Conservation (phyloP, 179 eudicot genomes). For the Beta corolliflora region DNA sequence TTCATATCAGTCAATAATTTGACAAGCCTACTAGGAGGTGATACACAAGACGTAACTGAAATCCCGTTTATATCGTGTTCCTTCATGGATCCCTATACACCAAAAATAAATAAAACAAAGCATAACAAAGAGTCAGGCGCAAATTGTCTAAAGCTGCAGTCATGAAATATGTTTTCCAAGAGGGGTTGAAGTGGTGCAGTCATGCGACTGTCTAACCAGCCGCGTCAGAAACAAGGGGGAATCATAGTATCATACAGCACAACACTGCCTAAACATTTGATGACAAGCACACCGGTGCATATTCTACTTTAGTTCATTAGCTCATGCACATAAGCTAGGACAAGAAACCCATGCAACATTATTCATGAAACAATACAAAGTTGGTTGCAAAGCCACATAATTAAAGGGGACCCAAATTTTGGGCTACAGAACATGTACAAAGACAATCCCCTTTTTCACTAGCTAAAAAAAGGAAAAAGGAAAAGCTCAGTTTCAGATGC, state of each 20-base stretch:
- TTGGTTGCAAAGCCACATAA: slow-evolving; percentile 27
- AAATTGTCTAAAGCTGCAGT: too few relatives aligned
- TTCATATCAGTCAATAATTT: too few relatives aligned
- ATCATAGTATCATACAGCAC: background rate
- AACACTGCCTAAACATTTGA: slow-evolving; percentile 1
- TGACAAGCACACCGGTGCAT: slow-evolving; percentile 11
- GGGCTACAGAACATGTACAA: slow-evolving; percentile 57
- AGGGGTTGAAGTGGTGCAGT: background rate
- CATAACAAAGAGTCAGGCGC: too few relatives aligned
- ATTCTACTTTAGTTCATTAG: slow-evolving; percentile 10
- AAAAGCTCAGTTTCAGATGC: slow-evolving; percentile 27
- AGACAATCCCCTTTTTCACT: slow-evolving; percentile 36
- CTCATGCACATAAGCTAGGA: slow-evolving; percentile 23
- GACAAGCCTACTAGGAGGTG: too few relatives aligned
- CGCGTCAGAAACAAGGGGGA: background rate
- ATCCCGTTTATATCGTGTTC: too few relatives aligned
- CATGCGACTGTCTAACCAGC: background rate
- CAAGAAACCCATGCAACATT: slow-evolving; percentile 44
- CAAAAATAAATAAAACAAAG: too few relatives aligned
- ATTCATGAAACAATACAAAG: slow-evolving; percentile 44
- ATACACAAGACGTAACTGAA: too few relatives aligned
- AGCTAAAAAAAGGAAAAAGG: background rate
- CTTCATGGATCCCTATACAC: too few relatives aligned
- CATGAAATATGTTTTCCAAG: too few relatives aligned
- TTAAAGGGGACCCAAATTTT: slow-evolving; percentile 44